Evolutionary conservation across 768 basidiomycete genomes (phyloP).

Genomic region (Mycena albidolilacea): DNA sequence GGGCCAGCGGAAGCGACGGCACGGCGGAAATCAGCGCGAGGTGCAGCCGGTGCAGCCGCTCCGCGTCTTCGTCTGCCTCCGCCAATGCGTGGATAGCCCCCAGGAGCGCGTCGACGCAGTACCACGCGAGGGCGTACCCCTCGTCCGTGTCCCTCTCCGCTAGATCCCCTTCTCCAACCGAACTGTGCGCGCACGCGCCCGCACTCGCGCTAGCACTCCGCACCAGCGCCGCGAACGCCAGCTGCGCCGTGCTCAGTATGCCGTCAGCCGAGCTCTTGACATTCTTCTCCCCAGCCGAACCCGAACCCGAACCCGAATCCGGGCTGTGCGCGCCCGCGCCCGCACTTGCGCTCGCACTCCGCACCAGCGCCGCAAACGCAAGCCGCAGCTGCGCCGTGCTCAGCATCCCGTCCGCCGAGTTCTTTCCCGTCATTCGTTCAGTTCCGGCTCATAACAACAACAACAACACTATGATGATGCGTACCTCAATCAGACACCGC

Average conservation of each 20-base stretch:
- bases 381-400: conserved; percentile 77
- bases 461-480: conserved; percentile 41
- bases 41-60: conserved; percentile 67
- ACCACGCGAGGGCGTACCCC: conserved; percentile 71
- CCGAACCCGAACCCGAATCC: conserved; percentile 28
- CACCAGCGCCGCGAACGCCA: conserved; percentile 84
- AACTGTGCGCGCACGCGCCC: neutral
- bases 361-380: conserved; percentile 81
- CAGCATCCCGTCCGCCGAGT: conserved; percentile 73
- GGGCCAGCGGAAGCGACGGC: conserved; percentile 69
- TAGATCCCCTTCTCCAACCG: too few relatives aligned
- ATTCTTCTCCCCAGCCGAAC: too few relatives aligned
- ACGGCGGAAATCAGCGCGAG: conserved; percentile 77
- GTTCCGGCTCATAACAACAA: neutral
- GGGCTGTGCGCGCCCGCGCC: neutral
- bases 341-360: conserved; percentile 66
- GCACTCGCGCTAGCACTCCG: conserved; percentile 67
- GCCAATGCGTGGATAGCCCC: conserved; percentile 57
- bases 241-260: conserved; percentile 73
- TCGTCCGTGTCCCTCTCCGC: conserved; percentile 36
- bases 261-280: conserved; percentile 75
- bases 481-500: conserved; percentile 78
- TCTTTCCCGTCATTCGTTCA: conserved; percentile 55
- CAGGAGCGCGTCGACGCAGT: conserved; percentile 74
- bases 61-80: conserved; percentile 39